These are phyloP conservation scores for Ulmus americana DNA, from an alignment of 331 rosid genomes.

Conservation along the genomic window DNA sequence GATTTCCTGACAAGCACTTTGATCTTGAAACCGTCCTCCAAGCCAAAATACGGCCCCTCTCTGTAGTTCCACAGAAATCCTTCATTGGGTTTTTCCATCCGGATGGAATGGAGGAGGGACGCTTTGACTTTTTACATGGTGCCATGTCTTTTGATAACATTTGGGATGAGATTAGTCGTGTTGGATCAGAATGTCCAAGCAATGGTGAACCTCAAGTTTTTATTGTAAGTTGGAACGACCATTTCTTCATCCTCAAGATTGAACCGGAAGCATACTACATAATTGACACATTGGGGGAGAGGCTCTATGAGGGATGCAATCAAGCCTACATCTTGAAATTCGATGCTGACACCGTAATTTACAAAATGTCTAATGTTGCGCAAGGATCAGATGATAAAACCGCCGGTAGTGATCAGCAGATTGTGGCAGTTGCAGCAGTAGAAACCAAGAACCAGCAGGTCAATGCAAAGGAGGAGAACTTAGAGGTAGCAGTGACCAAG, in stretches of 20 bases:
- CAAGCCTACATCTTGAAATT: constrained; percentile 90
- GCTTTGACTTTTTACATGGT: constrained; percentile 81
- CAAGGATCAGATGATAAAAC: constrained; percentile 53
- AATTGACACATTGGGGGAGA: constrained; percentile 89
- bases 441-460: constrained; percentile 43
- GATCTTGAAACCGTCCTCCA: constrained; percentile 91
- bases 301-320: constrained; percentile 87
- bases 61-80: constrained; percentile 66
- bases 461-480: constrained; percentile 32
- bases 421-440: constrained; percentile 37
- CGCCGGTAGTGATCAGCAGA: constrained; percentile 30
- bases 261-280: constrained; percentile 82
- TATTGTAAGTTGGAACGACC: constrained; percentile 95
- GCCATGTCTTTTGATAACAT: constrained; percentile 97
- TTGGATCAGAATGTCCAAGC: constrained; percentile 41
- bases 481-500: constrained; percentile 28
- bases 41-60: constrained; percentile 84
- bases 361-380: constrained; percentile 38
- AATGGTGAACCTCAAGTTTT: constrained; percentile 56
- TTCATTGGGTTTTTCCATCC: constrained; percentile 94
- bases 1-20: constrained; percentile 92
- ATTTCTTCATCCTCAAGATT: constrained; percentile 91
- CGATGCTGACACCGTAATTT: constrained; percentile 52
- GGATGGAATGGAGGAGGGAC: constrained; percentile 84
- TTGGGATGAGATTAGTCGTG: constrained; percentile 87